Evolutionary conservation across 345 rosid genomes (phyloP).

Genomic region (Populus simonii): DNA sequence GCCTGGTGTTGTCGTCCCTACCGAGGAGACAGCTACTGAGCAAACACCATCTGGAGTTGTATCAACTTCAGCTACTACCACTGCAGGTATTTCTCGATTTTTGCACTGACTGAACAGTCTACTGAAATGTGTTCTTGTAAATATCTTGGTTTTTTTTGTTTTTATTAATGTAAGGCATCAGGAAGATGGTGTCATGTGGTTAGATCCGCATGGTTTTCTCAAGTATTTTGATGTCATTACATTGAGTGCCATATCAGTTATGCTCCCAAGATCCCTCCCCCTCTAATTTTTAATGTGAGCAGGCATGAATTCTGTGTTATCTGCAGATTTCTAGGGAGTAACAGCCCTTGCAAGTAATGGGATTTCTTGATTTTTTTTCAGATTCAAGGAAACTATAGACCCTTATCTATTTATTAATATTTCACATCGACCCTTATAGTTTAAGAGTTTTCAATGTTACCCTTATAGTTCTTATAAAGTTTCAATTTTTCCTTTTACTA

Average conservation of each 20-base stretch:
- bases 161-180: not conserved
- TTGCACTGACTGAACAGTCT: not conserved
- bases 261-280: not conserved
- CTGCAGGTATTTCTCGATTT: constrained; percentile 13
- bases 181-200: not conserved
- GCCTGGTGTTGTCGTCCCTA: constrained; percentile 43
- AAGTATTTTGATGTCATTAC: not conserved
- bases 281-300: not conserved
- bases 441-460: no score
- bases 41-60: not conserved
- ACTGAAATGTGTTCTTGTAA: not conserved
- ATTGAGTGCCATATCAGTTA: not conserved
- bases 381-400: not conserved
- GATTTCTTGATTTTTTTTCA: not conserved
- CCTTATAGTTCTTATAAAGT: no score
- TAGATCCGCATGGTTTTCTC: not conserved
- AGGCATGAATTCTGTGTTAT: not conserved
- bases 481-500: no score
- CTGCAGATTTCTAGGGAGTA: not conserved
- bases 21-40: not conserved
- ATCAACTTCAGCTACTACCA: not conserved
- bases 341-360: not conserved
- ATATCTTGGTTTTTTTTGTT: not conserved
- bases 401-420: no score
- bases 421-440: no score